phyloP scores from a whole-genome alignment of 352 stramenopile species.

The Stramenopiles sp. region DNA sequence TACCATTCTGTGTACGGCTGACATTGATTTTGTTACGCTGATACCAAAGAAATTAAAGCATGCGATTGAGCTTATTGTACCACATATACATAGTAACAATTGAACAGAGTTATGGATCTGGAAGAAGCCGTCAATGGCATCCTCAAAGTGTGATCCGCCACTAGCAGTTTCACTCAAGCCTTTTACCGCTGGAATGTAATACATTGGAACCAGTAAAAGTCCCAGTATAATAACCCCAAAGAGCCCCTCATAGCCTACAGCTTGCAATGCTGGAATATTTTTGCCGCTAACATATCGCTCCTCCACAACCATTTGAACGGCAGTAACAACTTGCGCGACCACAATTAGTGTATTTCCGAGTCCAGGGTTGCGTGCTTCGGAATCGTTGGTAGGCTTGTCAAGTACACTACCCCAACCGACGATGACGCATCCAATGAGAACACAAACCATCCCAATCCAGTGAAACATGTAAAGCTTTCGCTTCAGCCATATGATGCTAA shows the following conservation, averaged over 20 bases:
- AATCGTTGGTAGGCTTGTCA: not conserved
- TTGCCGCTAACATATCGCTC: constrained; percentile 57
- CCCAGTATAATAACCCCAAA: constrained; percentile 59
- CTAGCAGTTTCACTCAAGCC: no score
- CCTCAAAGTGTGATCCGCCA: constrained; percentile 55
- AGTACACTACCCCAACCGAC: constrained; percentile 42
- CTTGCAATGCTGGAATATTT: constrained; percentile 55
- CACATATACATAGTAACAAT: no score
- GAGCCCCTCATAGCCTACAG: constrained; percentile 57
- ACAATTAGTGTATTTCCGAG: constrained; percentile 52
- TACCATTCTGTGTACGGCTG: no score
- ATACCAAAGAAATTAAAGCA: no score
- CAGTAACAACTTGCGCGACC: constrained; percentile 46
- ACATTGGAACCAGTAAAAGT: constrained; percentile 41
- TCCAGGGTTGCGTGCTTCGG: constrained; percentile 29
- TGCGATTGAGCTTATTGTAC: no score
- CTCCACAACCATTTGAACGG: constrained; percentile 63
- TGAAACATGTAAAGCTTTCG: constrained; percentile 56
- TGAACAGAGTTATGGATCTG: constrained; percentile 52
- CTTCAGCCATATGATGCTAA: constrained; percentile 52
- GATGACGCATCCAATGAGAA: constrained; percentile 42
- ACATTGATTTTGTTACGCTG: no score
- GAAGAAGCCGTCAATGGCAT: constrained; percentile 49
- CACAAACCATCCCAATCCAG: constrained; percentile 50
- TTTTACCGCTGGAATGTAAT: constrained; percentile 37